Evolutionary conservation across 306 rosid genomes (phyloP).

Genomic region (Cicer chorassanicum): DNA sequence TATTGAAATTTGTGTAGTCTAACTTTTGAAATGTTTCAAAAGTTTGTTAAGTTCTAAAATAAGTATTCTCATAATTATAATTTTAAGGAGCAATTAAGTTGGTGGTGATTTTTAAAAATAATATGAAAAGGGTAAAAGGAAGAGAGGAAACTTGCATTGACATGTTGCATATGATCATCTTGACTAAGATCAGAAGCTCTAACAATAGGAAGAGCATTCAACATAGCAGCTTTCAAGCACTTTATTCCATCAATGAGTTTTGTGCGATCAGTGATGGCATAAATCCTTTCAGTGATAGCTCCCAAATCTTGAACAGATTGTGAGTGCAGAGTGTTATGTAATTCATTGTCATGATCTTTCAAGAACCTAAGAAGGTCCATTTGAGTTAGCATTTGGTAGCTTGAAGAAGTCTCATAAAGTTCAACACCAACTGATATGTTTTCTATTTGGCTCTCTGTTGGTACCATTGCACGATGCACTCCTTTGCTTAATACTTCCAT

Average conservation of each 20-base stretch:
- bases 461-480: constrained; percentile 81
- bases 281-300: constrained; percentile 61
- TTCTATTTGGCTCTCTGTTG: constrained; percentile 61
- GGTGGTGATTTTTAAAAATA: no score
- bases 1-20: no score
- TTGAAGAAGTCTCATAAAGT: constrained; percentile 70
- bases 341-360: constrained; percentile 47
- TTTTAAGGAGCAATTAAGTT: not conserved
- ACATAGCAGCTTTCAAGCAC: constrained; percentile 65
- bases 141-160: constrained; percentile 52
- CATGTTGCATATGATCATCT: constrained; percentile 66
- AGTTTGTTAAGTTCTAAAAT: no score
- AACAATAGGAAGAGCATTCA: constrained; percentile 84
- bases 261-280: constrained; percentile 72
- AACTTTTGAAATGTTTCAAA: no score
- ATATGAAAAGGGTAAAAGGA: not conserved
- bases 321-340: constrained; percentile 42
- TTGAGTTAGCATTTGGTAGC: constrained; percentile 79
- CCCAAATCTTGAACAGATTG: constrained; percentile 56
- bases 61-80: not conserved
- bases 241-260: constrained; percentile 69
- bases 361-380: constrained; percentile 77
- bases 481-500: constrained; percentile 97
- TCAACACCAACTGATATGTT: constrained; percentile 62
- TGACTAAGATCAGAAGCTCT: constrained; percentile 45